Conservation (phyloP, 495 filamentous ascomycete species). For the Penicillium daleae region DNA sequence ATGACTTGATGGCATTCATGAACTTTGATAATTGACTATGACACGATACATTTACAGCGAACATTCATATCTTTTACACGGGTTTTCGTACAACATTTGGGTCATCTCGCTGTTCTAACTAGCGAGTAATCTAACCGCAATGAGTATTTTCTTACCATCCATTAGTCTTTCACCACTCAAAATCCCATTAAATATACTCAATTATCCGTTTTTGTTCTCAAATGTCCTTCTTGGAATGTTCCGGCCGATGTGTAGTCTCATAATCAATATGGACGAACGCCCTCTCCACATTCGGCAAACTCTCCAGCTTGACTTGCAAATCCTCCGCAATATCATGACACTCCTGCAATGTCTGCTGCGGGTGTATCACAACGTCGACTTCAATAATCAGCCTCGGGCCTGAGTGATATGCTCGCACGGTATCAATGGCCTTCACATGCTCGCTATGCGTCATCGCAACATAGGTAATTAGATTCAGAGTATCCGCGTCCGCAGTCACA, state of each 20-base stretch:
- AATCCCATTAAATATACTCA: background rate
- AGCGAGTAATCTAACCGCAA: no score
- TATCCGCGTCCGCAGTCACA: conserved; percentile 7
- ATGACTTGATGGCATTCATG: background rate
- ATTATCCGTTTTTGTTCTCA: background rate
- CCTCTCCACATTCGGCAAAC: conserved; percentile 9
- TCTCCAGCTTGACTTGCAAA: conserved; percentile 11
- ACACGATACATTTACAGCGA: no score
- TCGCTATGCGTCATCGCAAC: conserved; percentile 1
- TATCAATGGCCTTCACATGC: background rate
- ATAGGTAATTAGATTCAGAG: conserved; percentile 1
- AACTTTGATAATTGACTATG: background rate
- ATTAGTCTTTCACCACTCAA: no score
- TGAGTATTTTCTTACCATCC: no score
- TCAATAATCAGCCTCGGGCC: conserved; percentile 7
- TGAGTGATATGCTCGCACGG: conserved; percentile 5
- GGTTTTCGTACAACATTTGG: no score
- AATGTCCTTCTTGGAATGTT: conserved; percentile 6
- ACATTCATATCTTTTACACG: no score
- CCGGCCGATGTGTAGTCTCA: conserved; percentile 3
- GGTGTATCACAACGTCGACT: conserved; percentile 12
- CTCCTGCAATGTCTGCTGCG: background rate
- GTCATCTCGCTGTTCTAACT: no score
- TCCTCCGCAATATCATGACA: conserved; percentile 13
- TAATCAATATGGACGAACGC: conserved; percentile 13